These are phyloP conservation scores for Zopfochytrium polystomum DNA, from an alignment of 371 early-diverging fungal genomes.

Conservation along the genomic window DNA sequence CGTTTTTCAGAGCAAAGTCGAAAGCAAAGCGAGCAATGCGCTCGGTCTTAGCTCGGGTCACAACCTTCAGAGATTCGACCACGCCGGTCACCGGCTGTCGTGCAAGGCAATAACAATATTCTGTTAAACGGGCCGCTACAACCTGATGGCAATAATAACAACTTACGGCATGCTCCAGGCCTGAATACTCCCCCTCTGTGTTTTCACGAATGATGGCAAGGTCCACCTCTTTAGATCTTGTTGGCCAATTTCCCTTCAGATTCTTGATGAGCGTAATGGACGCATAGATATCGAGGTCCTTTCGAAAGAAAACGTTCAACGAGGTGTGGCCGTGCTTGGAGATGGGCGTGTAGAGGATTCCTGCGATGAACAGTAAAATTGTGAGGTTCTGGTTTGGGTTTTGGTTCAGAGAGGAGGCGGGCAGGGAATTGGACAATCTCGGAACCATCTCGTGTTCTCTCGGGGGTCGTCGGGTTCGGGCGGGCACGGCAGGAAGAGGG, in stretches of 20 bases:
- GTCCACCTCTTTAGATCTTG: slow-evolving; percentile 88
- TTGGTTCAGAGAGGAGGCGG: too few relatives aligned
- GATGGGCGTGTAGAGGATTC: slow-evolving; percentile 89
- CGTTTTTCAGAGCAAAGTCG: slow-evolving; percentile 93
- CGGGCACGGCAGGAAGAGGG: too few relatives aligned
- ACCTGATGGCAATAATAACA: too few relatives aligned
- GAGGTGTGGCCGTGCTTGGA: slow-evolving; percentile 81
- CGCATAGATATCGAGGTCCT: slow-evolving; percentile 95
- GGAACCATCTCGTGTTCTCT: too few relatives aligned
- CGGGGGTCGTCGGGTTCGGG: too few relatives aligned
- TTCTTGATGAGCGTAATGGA: slow-evolving; percentile 82
- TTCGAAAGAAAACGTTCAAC: slow-evolving; percentile 92
- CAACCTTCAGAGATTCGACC: slow-evolving; percentile 95
- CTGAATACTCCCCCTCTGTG: slow-evolving; percentile 98
- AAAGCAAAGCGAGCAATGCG: slow-evolving; percentile 97
- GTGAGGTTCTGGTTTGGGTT: too few relatives aligned
- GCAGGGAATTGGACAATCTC: too few relatives aligned
- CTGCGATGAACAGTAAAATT: too few relatives aligned
- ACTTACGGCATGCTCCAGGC: slow-evolving; percentile 87
- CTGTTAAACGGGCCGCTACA: too few relatives aligned
- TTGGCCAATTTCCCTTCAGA: slow-evolving; percentile 60
- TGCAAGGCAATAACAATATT: too few relatives aligned
- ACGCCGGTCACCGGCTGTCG: slow-evolving; percentile 91
- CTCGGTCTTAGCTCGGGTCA: slow-evolving; percentile 90
- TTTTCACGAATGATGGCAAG: slow-evolving; percentile 97